Evolutionary conservation across 108 stramenopile species (phyloP).

Genomic region (Cyclostephanos tholiformis): DNA sequence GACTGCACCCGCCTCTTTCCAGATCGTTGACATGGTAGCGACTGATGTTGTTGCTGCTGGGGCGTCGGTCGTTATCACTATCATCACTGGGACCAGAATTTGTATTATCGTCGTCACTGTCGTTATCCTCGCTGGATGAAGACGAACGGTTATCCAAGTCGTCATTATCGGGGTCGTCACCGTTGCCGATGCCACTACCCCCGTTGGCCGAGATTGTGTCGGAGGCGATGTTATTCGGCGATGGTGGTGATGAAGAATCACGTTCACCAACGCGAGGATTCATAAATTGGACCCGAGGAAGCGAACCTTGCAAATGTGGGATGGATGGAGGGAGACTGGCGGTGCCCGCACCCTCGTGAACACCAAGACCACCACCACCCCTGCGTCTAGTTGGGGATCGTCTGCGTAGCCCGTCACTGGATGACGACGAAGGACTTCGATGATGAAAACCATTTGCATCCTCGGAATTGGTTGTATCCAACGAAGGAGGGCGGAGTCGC

Average conservation of each 20-base stretch:
- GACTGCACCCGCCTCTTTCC: conserved; percentile 44
- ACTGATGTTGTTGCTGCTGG: background rate
- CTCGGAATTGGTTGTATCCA: conserved; percentile 1
- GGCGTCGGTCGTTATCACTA: conserved; percentile 22
- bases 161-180: conserved; percentile 3
- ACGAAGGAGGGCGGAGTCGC: background rate
- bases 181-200: conserved; percentile 6
- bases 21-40: conserved; percentile 13
- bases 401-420: conserved; percentile 9
- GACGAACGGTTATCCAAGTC: background rate
- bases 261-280: background rate
- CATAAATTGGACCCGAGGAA: background rate
- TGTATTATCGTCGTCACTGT: conserved; percentile 10
- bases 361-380: background rate
- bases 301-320: conserved; percentile 2
- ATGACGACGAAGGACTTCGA: conserved; percentile 15
- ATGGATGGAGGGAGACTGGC: conserved; percentile 1
- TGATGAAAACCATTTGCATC: background rate
- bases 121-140: background rate
- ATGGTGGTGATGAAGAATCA: conserved; percentile 6
- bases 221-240: background rate
- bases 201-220: background rate
- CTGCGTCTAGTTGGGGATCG: conserved; percentile 1
- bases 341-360: background rate
- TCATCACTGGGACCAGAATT: background rate